Evolutionary conservation across 257 asterid genomes (phyloP).

Genomic region (Oldenlandia corymbosa): DNA sequence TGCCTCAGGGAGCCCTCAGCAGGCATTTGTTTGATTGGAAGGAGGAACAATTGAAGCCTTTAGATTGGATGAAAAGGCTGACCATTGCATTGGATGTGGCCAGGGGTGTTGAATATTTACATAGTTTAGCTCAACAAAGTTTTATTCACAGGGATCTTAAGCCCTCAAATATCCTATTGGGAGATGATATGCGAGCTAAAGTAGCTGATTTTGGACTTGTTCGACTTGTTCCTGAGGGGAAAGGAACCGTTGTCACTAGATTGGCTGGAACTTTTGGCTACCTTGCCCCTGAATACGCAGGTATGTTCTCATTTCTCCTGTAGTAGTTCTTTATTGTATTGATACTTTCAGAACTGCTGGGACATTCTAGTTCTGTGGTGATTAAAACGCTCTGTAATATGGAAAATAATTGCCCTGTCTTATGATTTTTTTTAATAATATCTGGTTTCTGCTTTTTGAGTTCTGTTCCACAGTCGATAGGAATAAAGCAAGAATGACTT

Average conservation of each 20-base stretch:
- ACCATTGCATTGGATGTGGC: conserved; percentile 76
- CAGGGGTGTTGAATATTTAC: conserved; percentile 81
- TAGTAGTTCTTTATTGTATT: too few relatives aligned
- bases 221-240: conserved; percentile 84
- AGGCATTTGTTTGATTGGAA: conserved; percentile 66
- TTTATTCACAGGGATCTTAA: conserved; percentile 87
- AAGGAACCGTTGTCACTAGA: conserved; percentile 66
- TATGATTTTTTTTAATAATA: too few relatives aligned
- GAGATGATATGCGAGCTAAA: conserved; percentile 90
- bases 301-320: conserved; percentile 11
- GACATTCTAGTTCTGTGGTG: too few relatives aligned
- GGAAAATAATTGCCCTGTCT: too few relatives aligned
- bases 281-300: conserved; percentile 84
- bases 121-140: conserved; percentile 82
- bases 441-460: not conserved
- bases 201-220: conserved; percentile 92
- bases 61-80: conserved; percentile 78
- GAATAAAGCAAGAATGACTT: not conserved
- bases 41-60: conserved; percentile 66
- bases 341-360: too few relatives aligned
- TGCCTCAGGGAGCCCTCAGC: conserved; percentile 90
- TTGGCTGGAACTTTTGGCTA: conserved; percentile 90
- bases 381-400: too few relatives aligned
- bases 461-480: not conserved
- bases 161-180: conserved; percentile 80